A percentile compares a stretch with the other conserved stretches of the same genome.
These are phyloP conservation scores for Aspergillus sp. DNA, from an alignment of 2,329 filamentous ascomycete genomes.

Conservation along the genomic window DNA sequence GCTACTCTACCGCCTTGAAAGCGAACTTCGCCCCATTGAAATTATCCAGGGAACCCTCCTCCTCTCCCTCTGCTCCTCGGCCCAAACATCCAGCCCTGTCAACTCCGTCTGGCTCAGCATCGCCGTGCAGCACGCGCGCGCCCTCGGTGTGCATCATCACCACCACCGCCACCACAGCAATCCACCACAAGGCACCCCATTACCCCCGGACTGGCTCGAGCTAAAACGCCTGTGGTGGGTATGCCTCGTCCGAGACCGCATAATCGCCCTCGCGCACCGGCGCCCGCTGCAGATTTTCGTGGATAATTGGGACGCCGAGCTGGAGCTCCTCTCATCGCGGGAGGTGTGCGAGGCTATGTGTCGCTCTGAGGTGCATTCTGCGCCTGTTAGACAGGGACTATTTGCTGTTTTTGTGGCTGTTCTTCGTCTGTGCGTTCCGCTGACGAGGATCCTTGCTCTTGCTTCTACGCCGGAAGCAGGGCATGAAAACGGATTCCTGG, in stretches of 20 bases:
- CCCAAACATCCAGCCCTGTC: neutral
- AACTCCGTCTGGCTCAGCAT: neutral
- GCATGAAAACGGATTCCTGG: no score
- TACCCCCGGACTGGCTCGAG: neutral
- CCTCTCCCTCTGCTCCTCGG: neutral
- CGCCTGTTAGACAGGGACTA: neutral
- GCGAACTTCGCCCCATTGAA: neutral
- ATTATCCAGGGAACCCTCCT: neutral
- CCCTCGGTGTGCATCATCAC: neutral
- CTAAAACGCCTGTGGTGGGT: neutral
- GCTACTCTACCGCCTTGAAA: neutral
- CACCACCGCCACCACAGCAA: no score
- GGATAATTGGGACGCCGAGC: neutral
- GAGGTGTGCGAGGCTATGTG: neutral
- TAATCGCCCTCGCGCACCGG: neutral
- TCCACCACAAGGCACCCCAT: neutral
- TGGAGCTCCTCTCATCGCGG: neutral
- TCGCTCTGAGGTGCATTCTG: neutral
- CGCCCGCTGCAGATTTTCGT: neutral
- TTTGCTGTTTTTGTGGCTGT: neutral
- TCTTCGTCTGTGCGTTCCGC: neutral
- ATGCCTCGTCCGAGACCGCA: neutral
- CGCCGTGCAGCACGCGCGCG: neutral
- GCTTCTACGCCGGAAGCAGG: no score
- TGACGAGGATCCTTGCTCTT: neutral